A percentile compares a stretch with the other conserved stretches of the same genome.
Evolutionary conservation across 768 basidiomycete genomes (phyloP).

Genomic region (Pholiota conissans): DNA sequence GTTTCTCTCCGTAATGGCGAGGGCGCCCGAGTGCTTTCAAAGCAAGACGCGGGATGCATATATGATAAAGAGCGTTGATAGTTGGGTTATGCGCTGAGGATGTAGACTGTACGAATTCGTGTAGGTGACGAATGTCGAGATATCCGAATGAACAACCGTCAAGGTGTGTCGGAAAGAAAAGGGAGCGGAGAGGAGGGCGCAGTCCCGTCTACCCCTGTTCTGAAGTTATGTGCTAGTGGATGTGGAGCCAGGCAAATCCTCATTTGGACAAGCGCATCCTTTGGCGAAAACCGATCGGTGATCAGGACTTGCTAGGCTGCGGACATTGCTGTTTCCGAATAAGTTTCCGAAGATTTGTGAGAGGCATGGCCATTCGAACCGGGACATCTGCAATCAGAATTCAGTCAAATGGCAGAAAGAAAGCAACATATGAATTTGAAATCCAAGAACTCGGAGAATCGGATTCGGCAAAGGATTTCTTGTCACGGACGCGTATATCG

Average conservation of each 20-base stretch:
- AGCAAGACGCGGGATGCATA: background rate
- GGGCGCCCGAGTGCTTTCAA: background rate
- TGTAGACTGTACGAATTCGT: too few relatives aligned
- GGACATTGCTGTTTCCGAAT: background rate
- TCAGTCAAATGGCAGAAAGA: too few relatives aligned
- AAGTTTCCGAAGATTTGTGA: too few relatives aligned
- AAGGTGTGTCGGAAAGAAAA: background rate
- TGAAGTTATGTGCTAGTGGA: background rate
- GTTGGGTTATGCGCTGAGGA: background rate
- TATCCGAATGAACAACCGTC: background rate
- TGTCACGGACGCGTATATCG: background rate
- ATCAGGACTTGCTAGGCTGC: background rate
- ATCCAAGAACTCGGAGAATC: too few relatives aligned
- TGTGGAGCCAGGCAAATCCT: background rate
- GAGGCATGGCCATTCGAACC: too few relatives aligned
- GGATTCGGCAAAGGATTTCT: too few relatives aligned
- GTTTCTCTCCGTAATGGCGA: constrained; percentile 12
- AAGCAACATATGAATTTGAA: too few relatives aligned
- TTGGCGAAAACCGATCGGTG: background rate
- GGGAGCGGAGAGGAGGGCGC: background rate
- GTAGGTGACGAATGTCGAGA: background rate
- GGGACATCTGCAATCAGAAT: too few relatives aligned
- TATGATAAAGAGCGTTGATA: background rate
- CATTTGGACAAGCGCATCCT: background rate
- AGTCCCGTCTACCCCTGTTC: background rate